Evolutionary conservation across 139 green algal genomes (phyloP), one percentile per base, ranked within the genome.

Genomic region (Yamagishiella unicocca): DNA sequence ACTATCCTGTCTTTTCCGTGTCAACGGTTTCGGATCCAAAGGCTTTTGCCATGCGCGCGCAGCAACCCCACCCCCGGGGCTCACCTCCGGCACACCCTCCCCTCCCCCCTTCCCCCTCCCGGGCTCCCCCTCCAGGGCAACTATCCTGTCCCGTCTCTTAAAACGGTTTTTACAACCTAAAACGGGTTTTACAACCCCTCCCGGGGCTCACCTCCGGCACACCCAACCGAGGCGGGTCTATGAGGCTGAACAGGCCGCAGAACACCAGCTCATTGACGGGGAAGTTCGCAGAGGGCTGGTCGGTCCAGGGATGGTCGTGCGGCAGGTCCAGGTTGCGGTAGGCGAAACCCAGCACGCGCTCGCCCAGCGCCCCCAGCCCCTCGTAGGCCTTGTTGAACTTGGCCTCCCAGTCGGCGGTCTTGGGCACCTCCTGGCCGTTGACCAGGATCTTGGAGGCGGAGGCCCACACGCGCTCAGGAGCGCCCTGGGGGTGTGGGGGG

Each of bases 221-320:
- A 61, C 93, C 96, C 24, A 92, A 81, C 2, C 96, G 82, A 4
- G 96, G 96, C 6, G 96, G 96, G 92, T 98, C 96, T 40, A 98
- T 94, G 74, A 98, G 87, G 27, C 90, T 94, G 70, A 97, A 89
- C 22, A 98, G 92, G 21, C 96, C 96, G 40, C 91, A 87, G 72
- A 97, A 97, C 22, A 93, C 95, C 12, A 97, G 89, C 21, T 89
- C 91, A 37, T 89, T 70, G 14, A 83, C 85, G 0, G 85, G 76
- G 85, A 97, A 97, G 89, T 97, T 97, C 62, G 92, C 77, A 68
- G 91, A 61, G 2, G 94, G 94, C 87, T 97, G 95, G 79, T 92
- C 90, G 64, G 89, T 93, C 80, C 93, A 95, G 14, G 61, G 45
- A 75, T 94, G 91, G 86, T 93, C 76, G 75, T 93, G 67, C 27